These are phyloP conservation scores for Protomyces pachydermus DNA, from an alignment of 1,139 yeast species.

Conservation along the genomic window DNA sequence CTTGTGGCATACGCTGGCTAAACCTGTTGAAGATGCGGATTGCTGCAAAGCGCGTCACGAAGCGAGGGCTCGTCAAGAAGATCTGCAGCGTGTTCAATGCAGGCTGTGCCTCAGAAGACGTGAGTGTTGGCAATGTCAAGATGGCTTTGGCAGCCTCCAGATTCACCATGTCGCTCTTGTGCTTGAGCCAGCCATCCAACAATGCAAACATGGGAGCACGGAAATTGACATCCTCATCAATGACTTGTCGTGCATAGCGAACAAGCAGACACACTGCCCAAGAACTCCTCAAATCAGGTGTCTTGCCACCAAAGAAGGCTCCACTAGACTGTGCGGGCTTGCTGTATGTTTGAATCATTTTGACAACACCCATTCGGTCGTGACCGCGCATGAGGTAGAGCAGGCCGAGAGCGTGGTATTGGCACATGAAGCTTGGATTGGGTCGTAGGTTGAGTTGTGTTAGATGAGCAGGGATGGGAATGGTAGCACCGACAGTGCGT, in stretches of 20 bases:
- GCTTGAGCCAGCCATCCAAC: slow-evolving; percentile 65
- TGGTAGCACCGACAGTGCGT: slow-evolving; percentile 44
- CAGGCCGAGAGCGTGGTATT: slow-evolving; percentile 92
- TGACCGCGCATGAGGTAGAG: slow-evolving; percentile 82
- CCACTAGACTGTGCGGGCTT: slow-evolving; percentile 17
- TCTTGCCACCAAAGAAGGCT: slow-evolving; percentile 11
- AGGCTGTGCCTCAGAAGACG: slow-evolving; percentile 54
- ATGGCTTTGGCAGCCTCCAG: slow-evolving; percentile 89
- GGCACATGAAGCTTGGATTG: slow-evolving; percentile 63
- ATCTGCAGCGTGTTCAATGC: slow-evolving; percentile 71
- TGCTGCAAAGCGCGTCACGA: slow-evolving; percentile 87
- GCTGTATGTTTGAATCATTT: slow-evolving; percentile 70
- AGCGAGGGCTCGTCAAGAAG: slow-evolving; percentile 80
- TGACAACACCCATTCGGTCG: slow-evolving; percentile 90
- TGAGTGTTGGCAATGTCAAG: slow-evolving; percentile 56
- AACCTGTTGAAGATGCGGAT: slow-evolving; percentile 81
- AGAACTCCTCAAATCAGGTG: slow-evolving; percentile 43
- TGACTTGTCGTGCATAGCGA: slow-evolving; percentile 69
- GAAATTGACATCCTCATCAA: slow-evolving; percentile 48
- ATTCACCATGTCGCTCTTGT: slow-evolving; percentile 84
- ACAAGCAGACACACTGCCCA: slow-evolving; percentile 77
- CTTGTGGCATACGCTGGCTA: slow-evolving; percentile 76
- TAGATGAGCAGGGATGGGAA: slow-evolving; percentile 24
- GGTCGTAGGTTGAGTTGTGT: slow-evolving; percentile 28
- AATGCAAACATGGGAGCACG: slow-evolving; percentile 53